Base-by-base conservation (phyloP, 495 filamentous ascomycete genomes). In the Astrothelium macrocarpum region DNA sequence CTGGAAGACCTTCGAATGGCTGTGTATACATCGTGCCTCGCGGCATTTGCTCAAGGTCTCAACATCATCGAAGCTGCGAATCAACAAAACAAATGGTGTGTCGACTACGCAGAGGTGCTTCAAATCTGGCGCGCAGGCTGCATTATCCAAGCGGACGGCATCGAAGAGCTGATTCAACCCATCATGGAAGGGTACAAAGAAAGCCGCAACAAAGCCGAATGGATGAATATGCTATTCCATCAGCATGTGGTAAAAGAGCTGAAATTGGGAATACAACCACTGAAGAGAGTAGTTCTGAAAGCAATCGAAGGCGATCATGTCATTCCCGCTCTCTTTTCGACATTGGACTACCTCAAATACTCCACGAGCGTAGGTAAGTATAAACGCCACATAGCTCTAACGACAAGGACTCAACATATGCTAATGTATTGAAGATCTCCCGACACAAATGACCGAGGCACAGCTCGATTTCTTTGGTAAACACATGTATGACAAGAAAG, bases 401-500 rank as follows among this genome's bases (percentile, higher is more conserved):
- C 20, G 2, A 20, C 25, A 9, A 56, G 5, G 7, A 11, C 9
- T 29, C 11, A 9, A 9, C 2, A 11, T 2, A 28, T 56, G 49
- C 49, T 56, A 16, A 56, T 29, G 20, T 56, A 3, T 2, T 61
- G 84, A 59, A 31, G 62, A 61, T 18, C 53, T 71, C 25, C 69
- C 89, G 4, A 88, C 87, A 11, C 79, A 83, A 68, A 90, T 90
- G 67, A 85, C 86, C 79, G 87, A 90, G 71, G 87, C 86, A 5
- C 81, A 91, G 73, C 77, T 90, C 77, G 86, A 90, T 71, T 90
- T 84, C 65, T 90, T 91, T 65, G 87, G 87, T n/a, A 79, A 80
- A 11, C 86, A 89, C 70, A 80, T 79, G 70, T 90, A 82, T 67
- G 86, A 90, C 68, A 66, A 72, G 62, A 81, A 78, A 69, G 76